Evolutionary conservation across 2,329 filamentous ascomycete genomes (phyloP).

Genomic region (Sporothrix variecibatus): DNA sequence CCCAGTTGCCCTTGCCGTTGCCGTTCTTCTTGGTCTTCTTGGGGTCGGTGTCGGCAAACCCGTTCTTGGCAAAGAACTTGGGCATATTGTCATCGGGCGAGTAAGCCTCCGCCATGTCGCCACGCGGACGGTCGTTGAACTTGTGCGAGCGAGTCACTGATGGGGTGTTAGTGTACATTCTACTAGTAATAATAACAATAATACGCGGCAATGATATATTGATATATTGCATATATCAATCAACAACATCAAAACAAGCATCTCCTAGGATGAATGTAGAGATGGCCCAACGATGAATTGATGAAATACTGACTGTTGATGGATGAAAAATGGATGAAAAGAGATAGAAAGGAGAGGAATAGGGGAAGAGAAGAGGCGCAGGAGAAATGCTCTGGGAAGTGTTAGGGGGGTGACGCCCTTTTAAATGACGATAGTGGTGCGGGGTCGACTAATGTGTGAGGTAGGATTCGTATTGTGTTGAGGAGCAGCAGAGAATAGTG

Average conservation of each 20-base stretch:
- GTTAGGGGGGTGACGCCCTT: background rate
- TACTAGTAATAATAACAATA: conserved; percentile 26
- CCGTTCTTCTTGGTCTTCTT: conserved; percentile 98
- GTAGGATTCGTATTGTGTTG: background rate
- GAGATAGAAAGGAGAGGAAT: background rate
- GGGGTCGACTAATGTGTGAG: background rate
- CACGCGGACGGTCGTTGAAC: conserved; percentile 89
- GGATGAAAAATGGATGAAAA: background rate
- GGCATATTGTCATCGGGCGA: conserved; percentile 76
- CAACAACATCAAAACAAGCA: conserved; percentile 6
- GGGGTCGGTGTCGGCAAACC: conserved; percentile 77
- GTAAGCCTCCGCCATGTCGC: conserved; percentile 64
- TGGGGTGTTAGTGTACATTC: background rate
- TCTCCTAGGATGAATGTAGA: background rate
- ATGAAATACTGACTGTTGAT: conserved; percentile 20
- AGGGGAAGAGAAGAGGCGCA: background rate
- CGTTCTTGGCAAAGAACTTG: conserved; percentile 89
- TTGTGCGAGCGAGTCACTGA: conserved; percentile 98
- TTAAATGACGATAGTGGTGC: conserved; percentile 20
- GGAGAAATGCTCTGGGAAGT: background rate
- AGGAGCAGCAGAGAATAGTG: background rate
- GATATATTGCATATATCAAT: background rate
- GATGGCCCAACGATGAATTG: background rate
- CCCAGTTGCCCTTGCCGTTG: conserved; percentile 92
- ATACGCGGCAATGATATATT: background rate